Conservation (phyloP, 768 basidiomycete species). For the Candolleomyces aberdarensis region DNA sequence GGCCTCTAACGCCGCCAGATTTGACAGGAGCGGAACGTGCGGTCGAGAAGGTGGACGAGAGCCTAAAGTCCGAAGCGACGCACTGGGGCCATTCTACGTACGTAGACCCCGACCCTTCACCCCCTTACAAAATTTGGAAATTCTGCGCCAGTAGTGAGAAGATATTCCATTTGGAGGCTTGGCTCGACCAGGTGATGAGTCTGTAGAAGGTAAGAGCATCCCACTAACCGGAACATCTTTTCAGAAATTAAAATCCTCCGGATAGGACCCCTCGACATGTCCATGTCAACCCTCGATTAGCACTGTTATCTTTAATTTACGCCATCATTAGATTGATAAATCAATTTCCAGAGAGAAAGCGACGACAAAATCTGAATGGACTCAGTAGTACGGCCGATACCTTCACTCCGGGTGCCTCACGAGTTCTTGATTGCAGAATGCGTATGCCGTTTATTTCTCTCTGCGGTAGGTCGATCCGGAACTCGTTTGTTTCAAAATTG, state of each 20-base stretch:
- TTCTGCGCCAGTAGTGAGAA: slow-evolving; percentile 61
- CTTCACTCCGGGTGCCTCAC: too few relatives aligned
- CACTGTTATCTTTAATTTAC: neutral
- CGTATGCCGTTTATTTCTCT: too few relatives aligned
- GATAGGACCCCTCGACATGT: slow-evolving; percentile 57
- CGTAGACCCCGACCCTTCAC: slow-evolving; percentile 72
- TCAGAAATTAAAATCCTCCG: slow-evolving; percentile 2
- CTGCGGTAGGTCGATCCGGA: too few relatives aligned
- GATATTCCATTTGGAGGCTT: slow-evolving; percentile 96
- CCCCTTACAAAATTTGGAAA: neutral
- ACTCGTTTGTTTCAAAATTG: too few relatives aligned
- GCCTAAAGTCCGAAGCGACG: slow-evolving; percentile 88
- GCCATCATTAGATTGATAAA: neutral
- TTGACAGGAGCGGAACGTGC: slow-evolving; percentile 91
- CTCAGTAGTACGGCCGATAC: too few relatives aligned
- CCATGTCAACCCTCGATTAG: slow-evolving; percentile 57
- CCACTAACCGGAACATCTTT: neutral
- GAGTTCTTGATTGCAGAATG: too few relatives aligned
- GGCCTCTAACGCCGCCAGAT: neutral
- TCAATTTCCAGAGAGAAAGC: too few relatives aligned
- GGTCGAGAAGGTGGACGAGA: slow-evolving; percentile 85
- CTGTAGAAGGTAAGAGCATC: slow-evolving; percentile 64
- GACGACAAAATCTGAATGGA: too few relatives aligned
- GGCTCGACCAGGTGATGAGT: slow-evolving; percentile 96
- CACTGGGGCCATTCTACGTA: slow-evolving; percentile 92